Base-by-base conservation (phyloP, 257 asterid genomes). In the Primulina eburnea region DNA sequence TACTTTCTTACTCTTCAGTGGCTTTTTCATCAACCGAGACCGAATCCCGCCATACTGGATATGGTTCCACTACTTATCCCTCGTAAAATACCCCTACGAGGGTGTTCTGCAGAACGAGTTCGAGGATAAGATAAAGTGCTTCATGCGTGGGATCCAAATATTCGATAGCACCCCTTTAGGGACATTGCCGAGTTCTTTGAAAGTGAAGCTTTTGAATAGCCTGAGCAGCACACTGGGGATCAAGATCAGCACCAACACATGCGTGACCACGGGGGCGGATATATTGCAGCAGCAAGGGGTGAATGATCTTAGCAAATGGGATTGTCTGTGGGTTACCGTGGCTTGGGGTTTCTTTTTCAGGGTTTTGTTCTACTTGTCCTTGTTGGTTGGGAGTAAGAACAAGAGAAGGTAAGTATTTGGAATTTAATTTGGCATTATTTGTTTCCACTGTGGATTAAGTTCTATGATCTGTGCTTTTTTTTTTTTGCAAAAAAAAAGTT, bases 301-400 rank as follows among this genome's bases (percentile, higher is more conserved):
- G 5, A 89, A 92, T 4, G 88, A 89, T 28, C 74, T 91, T n/a
- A 81, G 79, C 69, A 89, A 83, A 75, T 82, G 85, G 87, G 70
- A 65, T 1, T 89, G 97, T 62, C 65, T 91, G 37, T 89, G 80
- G 85, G 77, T 89, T 26, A 85, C 92, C 4, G 69, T 91, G 50
- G 88, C 92, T 5, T 91, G 97, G 97, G 97, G 97, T 0, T 89
- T 91, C 55, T 87, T 89, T 80, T 90, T 88, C 56, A 88, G 96
- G 82, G 71, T 83, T 59, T 78, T 90, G 58, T 90, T 90, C 61
- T 90, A 88, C 82, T 84, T 90, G 69, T 77, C 85, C 0, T 79
- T 90, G 73, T 77, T 90, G 82, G 57, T 79, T 11, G 90, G 97
- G 1, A 86, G 93, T 82, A 88, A 86, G 82, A 90, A 90, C 80